Percentiles rank a stretch among this genome's conserved stretches.
Conservation (phyloP, 179 eudicot genomes). For the Amaranthus tricolor region DNA sequence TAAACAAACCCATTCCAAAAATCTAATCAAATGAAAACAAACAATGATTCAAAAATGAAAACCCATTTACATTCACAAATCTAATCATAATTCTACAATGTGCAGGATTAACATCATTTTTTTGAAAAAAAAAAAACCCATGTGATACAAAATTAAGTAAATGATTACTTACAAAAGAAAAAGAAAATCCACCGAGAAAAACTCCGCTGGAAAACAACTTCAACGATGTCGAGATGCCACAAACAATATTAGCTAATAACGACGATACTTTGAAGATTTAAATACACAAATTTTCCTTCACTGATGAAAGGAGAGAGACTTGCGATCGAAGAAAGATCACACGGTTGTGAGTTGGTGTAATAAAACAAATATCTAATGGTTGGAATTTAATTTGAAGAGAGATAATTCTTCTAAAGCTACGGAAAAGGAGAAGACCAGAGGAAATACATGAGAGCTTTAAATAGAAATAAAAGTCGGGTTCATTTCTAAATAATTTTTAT, state of each 20-base stretch:
- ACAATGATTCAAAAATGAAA: too few relatives aligned
- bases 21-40: neutral
- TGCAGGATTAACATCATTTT: too few relatives aligned
- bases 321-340: neutral
- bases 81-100: neutral
- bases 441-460: neutral
- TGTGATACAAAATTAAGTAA: neutral
- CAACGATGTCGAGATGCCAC: neutral
- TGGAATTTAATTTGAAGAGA: neutral
- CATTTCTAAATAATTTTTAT: neutral
- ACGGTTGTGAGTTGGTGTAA: slow-evolving; percentile 9
- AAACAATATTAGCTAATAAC: neutral
- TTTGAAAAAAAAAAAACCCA: too few relatives aligned
- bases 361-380: neutral
- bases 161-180: neutral
- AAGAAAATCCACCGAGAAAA: neutral
- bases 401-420: too few relatives aligned
- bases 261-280: neutral
- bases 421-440: too few relatives aligned
- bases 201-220: neutral
- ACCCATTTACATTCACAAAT: neutral
- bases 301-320: neutral
- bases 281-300: neutral
- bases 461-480: neutral
- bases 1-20: too few relatives aligned